Evolutionary conservation across 2,329 filamentous ascomycete genomes (phyloP), one percentile per base, ranked within the genome.

Genomic region (Monilinia laxa): DNA sequence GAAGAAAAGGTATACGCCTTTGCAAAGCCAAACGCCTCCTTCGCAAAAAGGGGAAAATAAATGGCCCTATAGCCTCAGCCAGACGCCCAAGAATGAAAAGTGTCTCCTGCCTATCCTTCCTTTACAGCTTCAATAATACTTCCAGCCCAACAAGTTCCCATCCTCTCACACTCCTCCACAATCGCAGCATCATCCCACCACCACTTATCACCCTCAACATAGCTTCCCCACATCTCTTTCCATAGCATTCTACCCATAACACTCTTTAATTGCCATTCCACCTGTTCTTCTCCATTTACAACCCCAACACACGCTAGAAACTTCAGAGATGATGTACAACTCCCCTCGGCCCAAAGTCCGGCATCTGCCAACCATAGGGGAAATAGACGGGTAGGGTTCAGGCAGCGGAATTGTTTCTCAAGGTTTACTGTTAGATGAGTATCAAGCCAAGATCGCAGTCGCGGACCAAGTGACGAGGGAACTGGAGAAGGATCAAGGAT

Each of bases 401-500:
- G 82, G 71, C 86, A 89, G 11, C 85, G 82, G 66, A 85, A 87
- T 20, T 82, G 78, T 28, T 80, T 80, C 72, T 87, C 84, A 0
- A 91, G 76, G 66, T 87, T 87, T 9, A 84, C 75, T 2, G 88
- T 75, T 0, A 91, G 78, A 62, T 89, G 80, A 4, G 84, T 80
- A 54, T 89, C 85, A 2, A 91, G 78, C 88, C 88, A 91, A 0
- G 79, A 75, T 47, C 83, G 80, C 73, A 91, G 77, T 1, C 78
- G 77, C 0, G 85, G 85, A 0, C 88, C 89, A 31, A 86, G 78
- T 0, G 83, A 86, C 1, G 80, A 77, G 4, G 82, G 77, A 0
- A 83, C 78, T 0, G 89, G 89, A 10, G 84, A 78, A 0, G 88
- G 86, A 67, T 91, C 86, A 69, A 90, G 84, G 23, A 90, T 77